Percentiles rank a stretch among this genome's conserved stretches.
phyloP scores from a whole-genome alignment of 345 rosid genomes.

The Pelargonium nanum region DNA sequence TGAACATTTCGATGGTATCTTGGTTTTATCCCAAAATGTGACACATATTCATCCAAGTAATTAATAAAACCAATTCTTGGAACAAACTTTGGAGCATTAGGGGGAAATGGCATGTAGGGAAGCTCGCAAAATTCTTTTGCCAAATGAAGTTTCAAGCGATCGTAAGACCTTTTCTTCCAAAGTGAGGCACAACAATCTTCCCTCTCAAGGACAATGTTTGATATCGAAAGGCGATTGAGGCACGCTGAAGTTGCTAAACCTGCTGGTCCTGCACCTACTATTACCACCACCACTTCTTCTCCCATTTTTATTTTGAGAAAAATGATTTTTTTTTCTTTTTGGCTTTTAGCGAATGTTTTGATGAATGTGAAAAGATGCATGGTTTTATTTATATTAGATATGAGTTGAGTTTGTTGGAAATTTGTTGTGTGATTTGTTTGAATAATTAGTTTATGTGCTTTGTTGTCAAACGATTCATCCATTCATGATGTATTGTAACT shows the following conservation, averaged over 20 bases:
- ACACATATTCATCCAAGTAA: conserved; percentile 39
- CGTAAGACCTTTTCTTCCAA: conserved; percentile 20
- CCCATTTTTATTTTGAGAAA: too few species aligned
- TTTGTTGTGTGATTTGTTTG: too few species aligned
- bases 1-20: conserved; percentile 20
- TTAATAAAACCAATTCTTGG: conserved; percentile 26
- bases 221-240: conserved; percentile 7
- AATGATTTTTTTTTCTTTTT: too few species aligned
- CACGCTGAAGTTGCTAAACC: conserved; percentile 10
- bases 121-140: conserved; percentile 12
- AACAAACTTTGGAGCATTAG: conserved; percentile 25
- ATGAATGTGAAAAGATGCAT: too few species aligned
- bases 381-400: too few species aligned
- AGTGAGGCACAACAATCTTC: conserved; percentile 15
- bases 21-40: conserved; percentile 21
- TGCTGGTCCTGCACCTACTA: conserved; percentile 13
- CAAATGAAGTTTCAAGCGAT: conserved; percentile 18
- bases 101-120: conserved; percentile 21
- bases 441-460: too few species aligned
- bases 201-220: conserved; percentile 12
- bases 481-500: too few species aligned
- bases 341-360: too few species aligned
- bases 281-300: conserved; percentile 8
- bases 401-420: too few species aligned
- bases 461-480: too few species aligned